phyloP scores from a whole-genome alignment of 768 basidiomycete species.

The Gloeostereum incarnatum region DNA sequence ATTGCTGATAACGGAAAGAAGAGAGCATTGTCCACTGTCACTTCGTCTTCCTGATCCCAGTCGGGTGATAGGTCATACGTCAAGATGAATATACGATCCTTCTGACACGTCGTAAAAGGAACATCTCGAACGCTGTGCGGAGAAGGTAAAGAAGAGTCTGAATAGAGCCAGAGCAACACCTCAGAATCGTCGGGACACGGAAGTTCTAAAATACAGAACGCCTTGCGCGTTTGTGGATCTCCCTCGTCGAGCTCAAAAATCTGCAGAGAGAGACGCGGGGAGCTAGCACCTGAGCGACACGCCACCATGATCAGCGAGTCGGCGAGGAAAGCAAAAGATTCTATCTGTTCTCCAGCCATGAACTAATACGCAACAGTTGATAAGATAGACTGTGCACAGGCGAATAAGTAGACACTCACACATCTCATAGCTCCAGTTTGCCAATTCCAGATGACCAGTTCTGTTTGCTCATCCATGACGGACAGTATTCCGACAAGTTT shows the following conservation, averaged over 20 bases:
- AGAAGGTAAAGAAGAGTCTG: background rate
- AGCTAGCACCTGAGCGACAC: background rate
- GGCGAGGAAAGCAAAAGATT: constrained; percentile 23
- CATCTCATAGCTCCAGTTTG: too few species aligned
- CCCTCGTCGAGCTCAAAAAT: background rate
- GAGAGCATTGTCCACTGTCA: constrained; percentile 15
- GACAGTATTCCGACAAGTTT: constrained; percentile 18
- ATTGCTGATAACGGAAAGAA: constrained; percentile 21
- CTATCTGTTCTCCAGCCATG: constrained; percentile 12
- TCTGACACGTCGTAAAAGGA: constrained; percentile 10
- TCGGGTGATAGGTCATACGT: constrained; percentile 11
- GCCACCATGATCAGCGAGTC: constrained; percentile 17
- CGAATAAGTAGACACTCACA: too few species aligned
- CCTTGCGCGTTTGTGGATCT: too few species aligned
- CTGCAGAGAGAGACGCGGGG: constrained; percentile 2
- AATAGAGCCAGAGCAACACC: background rate
- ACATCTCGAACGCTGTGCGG: background rate
- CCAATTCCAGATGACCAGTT: constrained; percentile 25
- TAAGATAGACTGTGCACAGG: too few species aligned
- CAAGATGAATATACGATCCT: constrained; percentile 22
- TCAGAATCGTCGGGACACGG: background rate
- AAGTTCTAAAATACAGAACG: constrained; percentile 1
- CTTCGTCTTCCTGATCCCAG: background rate
- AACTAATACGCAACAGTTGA: constrained; percentile 8
- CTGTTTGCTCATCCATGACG: constrained; percentile 5